These are phyloP conservation scores for Psilocybe cyanescens DNA, from an alignment of 768 basidiomycete genomes.

Conservation along the genomic window DNA sequence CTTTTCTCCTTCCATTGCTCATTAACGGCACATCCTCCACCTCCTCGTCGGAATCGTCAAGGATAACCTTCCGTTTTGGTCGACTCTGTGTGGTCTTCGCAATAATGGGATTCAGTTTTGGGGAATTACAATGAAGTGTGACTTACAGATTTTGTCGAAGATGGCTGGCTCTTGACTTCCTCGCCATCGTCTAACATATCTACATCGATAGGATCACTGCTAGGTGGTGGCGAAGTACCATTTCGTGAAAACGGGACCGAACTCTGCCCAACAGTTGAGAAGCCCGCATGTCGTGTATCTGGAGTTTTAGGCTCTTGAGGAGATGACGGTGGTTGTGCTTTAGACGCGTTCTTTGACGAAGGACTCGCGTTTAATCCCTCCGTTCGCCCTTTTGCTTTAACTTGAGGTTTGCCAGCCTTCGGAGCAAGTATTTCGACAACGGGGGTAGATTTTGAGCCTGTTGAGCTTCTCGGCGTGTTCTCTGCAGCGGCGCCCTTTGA, in stretches of 20 bases:
- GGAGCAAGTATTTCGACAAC: constrained; percentile 23
- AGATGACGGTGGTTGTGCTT: constrained; percentile 29
- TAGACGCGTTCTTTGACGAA: constrained; percentile 35
- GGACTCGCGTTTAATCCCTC: not conserved
- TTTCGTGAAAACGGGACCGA: constrained; percentile 49
- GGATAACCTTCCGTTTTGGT: constrained; percentile 69
- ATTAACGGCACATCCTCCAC: constrained; percentile 48
- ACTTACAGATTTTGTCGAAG: constrained; percentile 36
- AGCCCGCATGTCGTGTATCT: constrained; percentile 29
- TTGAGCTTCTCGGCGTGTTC: constrained; percentile 21
- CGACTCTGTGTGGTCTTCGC: constrained; percentile 32
- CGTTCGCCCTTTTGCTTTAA: constrained; percentile 15
- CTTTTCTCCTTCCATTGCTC: constrained; percentile 24
- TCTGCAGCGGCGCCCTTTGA: constrained; percentile 36
- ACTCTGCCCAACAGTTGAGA: constrained; percentile 26
- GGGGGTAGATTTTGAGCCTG: constrained; percentile 20
- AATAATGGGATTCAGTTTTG: not conserved
- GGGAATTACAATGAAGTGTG: not conserved
- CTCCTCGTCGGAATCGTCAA: constrained; percentile 79
- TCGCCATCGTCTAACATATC: constrained; percentile 67
- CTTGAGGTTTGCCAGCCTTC: constrained; percentile 15
- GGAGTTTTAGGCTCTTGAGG: constrained; percentile 43
- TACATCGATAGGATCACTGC: constrained; percentile 78
- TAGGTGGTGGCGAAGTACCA: constrained; percentile 75
- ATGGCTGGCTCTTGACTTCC: constrained; percentile 26